Conservation (phyloP, 2,329 filamentous ascomycete species). For the Berkeleyomyces basicola region DNA sequence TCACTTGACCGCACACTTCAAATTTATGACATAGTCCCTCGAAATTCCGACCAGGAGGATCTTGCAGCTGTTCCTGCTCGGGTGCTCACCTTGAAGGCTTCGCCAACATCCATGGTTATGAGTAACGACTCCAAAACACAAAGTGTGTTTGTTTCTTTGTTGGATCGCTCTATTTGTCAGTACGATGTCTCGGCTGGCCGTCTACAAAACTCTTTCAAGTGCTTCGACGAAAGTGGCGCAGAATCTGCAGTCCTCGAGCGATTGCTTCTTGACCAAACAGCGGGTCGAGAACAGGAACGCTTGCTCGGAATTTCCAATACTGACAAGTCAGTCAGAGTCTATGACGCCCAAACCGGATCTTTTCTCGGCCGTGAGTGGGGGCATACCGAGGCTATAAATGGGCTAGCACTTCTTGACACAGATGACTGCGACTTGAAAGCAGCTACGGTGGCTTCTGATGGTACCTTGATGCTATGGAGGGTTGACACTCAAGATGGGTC, state of each 20-base stretch:
- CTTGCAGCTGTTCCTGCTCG: constrained; percentile 63
- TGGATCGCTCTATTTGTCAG: constrained; percentile 43
- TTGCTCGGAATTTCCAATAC: constrained; percentile 82
- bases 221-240: constrained; percentile 58
- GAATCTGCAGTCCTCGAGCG: constrained; percentile 76
- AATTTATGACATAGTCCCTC: constrained; percentile 59
- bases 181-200: constrained; percentile 53
- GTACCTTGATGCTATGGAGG: constrained; percentile 68
- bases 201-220: constrained; percentile 59
- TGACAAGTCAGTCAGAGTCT: constrained; percentile 87
- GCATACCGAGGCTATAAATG: constrained; percentile 85
- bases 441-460: constrained; percentile 63
- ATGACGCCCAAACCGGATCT: constrained; percentile 58
- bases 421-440: constrained; percentile 39
- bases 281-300: constrained; percentile 40
- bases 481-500: constrained; percentile 30
- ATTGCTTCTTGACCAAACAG: constrained; percentile 46
- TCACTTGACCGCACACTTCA: constrained; percentile 80
- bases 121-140: constrained; percentile 39
- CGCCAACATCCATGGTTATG: constrained; percentile 69
- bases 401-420: constrained; percentile 54
- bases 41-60: constrained; percentile 44
- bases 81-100: constrained; percentile 68
- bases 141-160: constrained; percentile 37
- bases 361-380: constrained; percentile 86